Conservation (phyloP, 2,329 filamentous ascomycete species). For the Neurospora sp. region DNA sequence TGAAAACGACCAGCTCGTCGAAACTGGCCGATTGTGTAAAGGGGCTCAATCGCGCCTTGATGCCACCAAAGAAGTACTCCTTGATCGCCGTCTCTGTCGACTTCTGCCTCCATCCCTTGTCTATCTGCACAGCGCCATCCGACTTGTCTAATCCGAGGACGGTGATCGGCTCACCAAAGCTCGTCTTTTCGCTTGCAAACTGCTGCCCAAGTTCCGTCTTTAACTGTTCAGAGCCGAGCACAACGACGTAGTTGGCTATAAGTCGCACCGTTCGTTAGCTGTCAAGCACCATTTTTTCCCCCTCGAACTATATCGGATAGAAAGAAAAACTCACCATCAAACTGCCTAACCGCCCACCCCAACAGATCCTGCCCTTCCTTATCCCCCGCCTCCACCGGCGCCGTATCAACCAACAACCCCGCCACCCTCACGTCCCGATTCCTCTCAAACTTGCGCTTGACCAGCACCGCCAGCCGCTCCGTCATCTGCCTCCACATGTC, state of each 20-base stretch:
- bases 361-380: conserved; percentile 62
- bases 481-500: conserved; percentile 65
- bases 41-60: conserved; percentile 68
- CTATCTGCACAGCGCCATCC: conserved; percentile 71
- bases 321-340: conserved; percentile 31
- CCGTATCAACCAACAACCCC: conserved; percentile 80
- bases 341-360: conserved; percentile 59
- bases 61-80: conserved; percentile 89
- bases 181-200: conserved; percentile 48
- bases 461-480: conserved; percentile 68
- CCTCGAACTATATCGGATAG: background rate
- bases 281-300: background rate
- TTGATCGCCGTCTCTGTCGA: conserved; percentile 68
- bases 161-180: conserved; percentile 56
- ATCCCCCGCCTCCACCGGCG: conserved; percentile 43
- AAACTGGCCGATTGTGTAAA: conserved; percentile 81
- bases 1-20: conserved; percentile 63
- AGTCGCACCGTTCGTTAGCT: conserved; percentile 15
- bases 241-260: conserved; percentile 66
- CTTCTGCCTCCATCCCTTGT: conserved; percentile 63
- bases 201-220: conserved; percentile 64
- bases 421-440: conserved; percentile 61
- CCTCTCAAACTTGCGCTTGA: conserved; percentile 66
- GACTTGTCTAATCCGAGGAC: conserved; percentile 77
- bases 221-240: conserved; percentile 70